Evolutionary conservation across 805 yeast genomes (phyloP).

Genomic region (Saturnispora sanitii): DNA sequence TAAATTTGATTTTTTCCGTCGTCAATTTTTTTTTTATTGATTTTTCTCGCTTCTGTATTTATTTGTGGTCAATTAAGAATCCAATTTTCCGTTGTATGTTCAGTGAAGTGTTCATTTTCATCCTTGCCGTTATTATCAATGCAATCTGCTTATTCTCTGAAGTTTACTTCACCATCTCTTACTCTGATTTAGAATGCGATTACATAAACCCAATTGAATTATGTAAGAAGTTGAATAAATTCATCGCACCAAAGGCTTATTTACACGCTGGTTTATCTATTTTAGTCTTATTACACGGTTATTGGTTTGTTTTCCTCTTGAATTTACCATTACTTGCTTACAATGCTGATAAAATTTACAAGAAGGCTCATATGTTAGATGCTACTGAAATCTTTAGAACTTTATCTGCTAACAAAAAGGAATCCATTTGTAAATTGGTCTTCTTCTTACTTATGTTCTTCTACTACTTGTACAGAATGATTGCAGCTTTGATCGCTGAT

Average conservation of each 20-base stretch:
- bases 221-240: constrained; percentile 84
- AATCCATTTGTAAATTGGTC: constrained; percentile 80
- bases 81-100: constrained; percentile 14
- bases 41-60: background rate
- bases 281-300: constrained; percentile 74
- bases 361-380: constrained; percentile 78
- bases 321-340: constrained; percentile 77
- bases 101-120: constrained; percentile 43
- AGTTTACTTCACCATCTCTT: constrained; percentile 92
- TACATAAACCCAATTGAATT: constrained; percentile 96
- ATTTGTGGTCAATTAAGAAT: background rate
- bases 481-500: constrained; percentile 79
- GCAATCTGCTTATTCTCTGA: constrained; percentile 84
- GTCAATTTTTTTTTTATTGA: background rate
- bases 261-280: constrained; percentile 64
- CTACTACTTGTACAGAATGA: constrained; percentile 93
- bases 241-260: constrained; percentile 83
- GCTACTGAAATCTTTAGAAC: constrained; percentile 98
- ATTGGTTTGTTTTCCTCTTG: constrained; percentile 81
- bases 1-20: too few species aligned
- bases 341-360: constrained; percentile 70
- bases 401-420: constrained; percentile 84
- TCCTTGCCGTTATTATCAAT: constrained; percentile 71
- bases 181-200: constrained; percentile 90
- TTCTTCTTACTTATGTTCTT: constrained; percentile 88